Base-by-base conservation (phyloP, 2,329 filamentous ascomycete species). In the Botrytis fragariae region DNA sequence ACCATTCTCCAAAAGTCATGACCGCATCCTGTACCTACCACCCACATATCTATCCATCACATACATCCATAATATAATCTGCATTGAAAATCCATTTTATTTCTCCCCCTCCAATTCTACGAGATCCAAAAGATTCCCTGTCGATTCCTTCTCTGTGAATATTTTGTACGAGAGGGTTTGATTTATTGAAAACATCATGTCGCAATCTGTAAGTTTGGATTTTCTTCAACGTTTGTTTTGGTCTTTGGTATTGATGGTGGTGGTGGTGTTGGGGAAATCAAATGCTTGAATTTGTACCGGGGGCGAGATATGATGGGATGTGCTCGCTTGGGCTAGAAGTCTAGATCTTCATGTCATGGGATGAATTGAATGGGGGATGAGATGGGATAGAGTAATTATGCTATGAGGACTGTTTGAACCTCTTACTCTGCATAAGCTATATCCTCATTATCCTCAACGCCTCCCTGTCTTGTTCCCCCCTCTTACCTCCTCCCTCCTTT, bases 121-220 rank as follows among this genome's bases (percentile, higher is more conserved):
- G 10, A 48, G 8, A 18, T 45, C 32, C 42, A 35, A 35, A 22
- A 45, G 7, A 29, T 29, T 32, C n/a, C 42, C 35, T 25, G 59
- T 39, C 35, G 1, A 45, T 48, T 57, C 25, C 44, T 48, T 20
- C 18, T 3, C 3, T 29, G 44, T 32, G 32, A 51, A 37, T 39
- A 16, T 6, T 35, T n/a, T 16, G 37, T 25, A 25, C 22, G 7
- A 35, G 20, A 16, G 48, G 6, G 3, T 65, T 44, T n/a, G 10
- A 57, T 57, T 54, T 39, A 37, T 18, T 51, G 4, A 25, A 29
- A 61, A 69, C 59, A 61, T 57, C 48, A 81, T 80, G 80, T 80
- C 80, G 39, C 78, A 77, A 78, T 79, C 79, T 44, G 80, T 80
- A 76, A 72, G 78, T 74, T 54, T 65, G 18, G 20, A 3, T 22